Evolutionary conservation across 768 basidiomycete species (phyloP), one percentile per base, ranked within the genome.

Genomic region (Solioccasus polychromus): DNA sequence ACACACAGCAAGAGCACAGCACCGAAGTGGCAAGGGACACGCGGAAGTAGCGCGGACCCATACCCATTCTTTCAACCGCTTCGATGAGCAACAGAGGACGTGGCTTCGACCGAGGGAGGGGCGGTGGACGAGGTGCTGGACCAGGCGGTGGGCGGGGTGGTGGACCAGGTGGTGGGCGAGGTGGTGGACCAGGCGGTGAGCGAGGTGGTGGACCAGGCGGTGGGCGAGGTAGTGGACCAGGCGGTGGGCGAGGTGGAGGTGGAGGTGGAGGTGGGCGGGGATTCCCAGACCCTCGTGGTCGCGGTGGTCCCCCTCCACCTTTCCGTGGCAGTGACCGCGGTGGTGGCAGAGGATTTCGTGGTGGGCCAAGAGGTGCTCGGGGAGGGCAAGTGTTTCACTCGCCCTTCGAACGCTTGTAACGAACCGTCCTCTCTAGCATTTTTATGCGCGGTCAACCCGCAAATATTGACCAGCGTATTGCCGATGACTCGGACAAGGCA

Each of bases 401-500:
- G 29, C 37, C 24, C 18, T 17, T 23, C 20, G 32, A 39, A 20
- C 45, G 19, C 26, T n/a, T 31, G n/a, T 23, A 26, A 10, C 42
- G 8, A 47, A 45, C 22, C 15, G 17, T 23, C 22, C 36, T 2
- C 38, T 37, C 10, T 42, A 76, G 76, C n/a, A 56, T 76, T 24
- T 78, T 75, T 50, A 60, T 66, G 39, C 63, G 63, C 2, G 61
- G 62, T 31, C 50, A 50, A 42, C 61, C 60, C 63, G 83, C 58
- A 52, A 70, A 76, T 12, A 62, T 90, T 32, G 74, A 80, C 47
- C 66, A 68, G 35, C 87, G 88, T 65, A 60, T 62, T 67, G 26
- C 62, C 43, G 68, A 73, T 41, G 48, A 62, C 48, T 72, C 71
- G 1, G 71, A 76, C 56, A 71, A 77, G 39, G 56, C 64, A 4